These are phyloP conservation scores for Apiotrichum veenhuisii DNA, from an alignment of 1,284 basidiomycete species.

Conservation along the genomic window DNA sequence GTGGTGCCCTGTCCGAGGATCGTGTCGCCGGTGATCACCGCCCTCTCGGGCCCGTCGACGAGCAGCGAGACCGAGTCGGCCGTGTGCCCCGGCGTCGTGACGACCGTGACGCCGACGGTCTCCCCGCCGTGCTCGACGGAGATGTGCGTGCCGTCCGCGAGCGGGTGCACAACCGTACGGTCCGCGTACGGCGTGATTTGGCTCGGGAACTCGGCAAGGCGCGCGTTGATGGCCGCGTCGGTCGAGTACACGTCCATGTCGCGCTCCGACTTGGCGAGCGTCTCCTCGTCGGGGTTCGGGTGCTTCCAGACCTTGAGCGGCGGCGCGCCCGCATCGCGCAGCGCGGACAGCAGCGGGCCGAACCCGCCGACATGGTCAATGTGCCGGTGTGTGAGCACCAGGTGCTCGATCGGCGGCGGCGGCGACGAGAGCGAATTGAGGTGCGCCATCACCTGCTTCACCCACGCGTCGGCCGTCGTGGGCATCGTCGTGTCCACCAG, in stretches of 20 bases:
- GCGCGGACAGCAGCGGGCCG: slow-evolving; percentile 63
- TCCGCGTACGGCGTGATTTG: not conserved
- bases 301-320: slow-evolving; percentile 52
- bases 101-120: slow-evolving; percentile 55
- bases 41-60: slow-evolving; percentile 54
- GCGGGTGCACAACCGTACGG: not conserved
- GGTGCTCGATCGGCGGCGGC: slow-evolving; percentile 60
- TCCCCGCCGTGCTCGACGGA: slow-evolving; percentile 23
- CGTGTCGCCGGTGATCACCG: slow-evolving; percentile 83
- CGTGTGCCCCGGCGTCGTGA: slow-evolving; percentile 90
- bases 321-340: slow-evolving; percentile 52
- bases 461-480: slow-evolving; percentile 56
- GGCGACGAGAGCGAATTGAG: slow-evolving; percentile 16
- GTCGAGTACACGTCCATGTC: slow-evolving; percentile 24
- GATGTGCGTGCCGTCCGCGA: not conserved
- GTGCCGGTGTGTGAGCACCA: slow-evolving; percentile 89
- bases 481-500: slow-evolving; percentile 82
- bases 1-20: slow-evolving; percentile 87
- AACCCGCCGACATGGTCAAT: slow-evolving; percentile 80
- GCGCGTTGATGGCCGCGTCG: slow-evolving; percentile 30
- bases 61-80: slow-evolving; percentile 74
- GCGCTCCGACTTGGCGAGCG: slow-evolving; percentile 23
- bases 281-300: slow-evolving; percentile 39
- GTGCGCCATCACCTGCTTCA: slow-evolving; percentile 34
- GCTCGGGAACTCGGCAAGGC: slow-evolving; percentile 16